Evolutionary conservation across 140 eudicot genomes (phyloP), one percentile per base, ranked within the genome.

Genomic region (Flaveria floridana): DNA sequence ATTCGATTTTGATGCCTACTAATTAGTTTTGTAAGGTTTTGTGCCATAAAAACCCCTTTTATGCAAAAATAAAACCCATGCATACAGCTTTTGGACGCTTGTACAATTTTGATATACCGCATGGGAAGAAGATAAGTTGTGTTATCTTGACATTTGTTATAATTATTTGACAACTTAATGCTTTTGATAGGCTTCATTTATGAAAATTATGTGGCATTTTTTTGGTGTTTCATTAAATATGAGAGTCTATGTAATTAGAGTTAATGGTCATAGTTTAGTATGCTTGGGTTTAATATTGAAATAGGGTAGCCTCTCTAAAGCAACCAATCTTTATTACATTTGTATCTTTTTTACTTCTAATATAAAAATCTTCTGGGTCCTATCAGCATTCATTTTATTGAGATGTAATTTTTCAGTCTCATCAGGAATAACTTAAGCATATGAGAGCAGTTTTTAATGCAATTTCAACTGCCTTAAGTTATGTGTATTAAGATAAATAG

Each of bases 371-470:
- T 7, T 14, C 20, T 3, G 47, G 44, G 44, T 14, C 7, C 13
- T 64, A 28, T 28, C 23, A 30, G 42, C 48, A 20, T 58, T 58
- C 34, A 30, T 15, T 71, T 55, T 51, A 52, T 71, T 6, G 25
- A 53, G 65, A 53, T 52, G 63, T 4, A 51, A 1, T 2, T 34
- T 18, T 28, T 51, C 62, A 63, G 63, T 50, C 10, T 11, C 37
- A 26, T 71, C 64, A 16, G 11, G 51, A 48, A 62, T 74, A 51
- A 48, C 48, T 62, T 46, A 74, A 63, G 21, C 71, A 61, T 59
- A 44, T 46, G 50, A 34, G 15, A 61, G 47, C 48, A 63, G 51
- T 9, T 52, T 44, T 61, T 23, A 42, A 15, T 61, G 44, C 16
- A 61, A 61, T 61, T 61, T 61, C 16, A 61, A 13, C 61, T 63